Percentiles rank a stretch among this genome's conserved stretches.
Evolutionary conservation across 371 early-diverging fungal genomes (phyloP).

Genomic region (Mucor lusitanicus): DNA sequence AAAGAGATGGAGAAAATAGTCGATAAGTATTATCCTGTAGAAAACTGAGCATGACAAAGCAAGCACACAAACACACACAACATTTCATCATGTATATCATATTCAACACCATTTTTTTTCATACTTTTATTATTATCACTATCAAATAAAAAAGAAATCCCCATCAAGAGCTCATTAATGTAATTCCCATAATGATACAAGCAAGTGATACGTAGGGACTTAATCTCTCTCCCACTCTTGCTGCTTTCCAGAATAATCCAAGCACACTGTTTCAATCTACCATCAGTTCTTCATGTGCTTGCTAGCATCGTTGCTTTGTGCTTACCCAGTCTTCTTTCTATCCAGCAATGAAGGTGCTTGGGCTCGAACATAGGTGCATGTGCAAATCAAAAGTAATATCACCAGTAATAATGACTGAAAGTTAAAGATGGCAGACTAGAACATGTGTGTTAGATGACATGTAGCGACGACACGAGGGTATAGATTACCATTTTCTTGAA

Average conservation of each 20-base stretch:
- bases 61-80: background rate
- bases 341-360: conserved; percentile 75
- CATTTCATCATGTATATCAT: conserved; percentile 1
- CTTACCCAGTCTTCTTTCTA: conserved; percentile 68
- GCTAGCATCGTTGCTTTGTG: background rate
- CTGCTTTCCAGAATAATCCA: conserved; percentile 91
- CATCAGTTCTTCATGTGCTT: background rate
- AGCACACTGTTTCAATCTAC: conserved; percentile 49
- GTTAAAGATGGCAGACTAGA: conserved; percentile 79
- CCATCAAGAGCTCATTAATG: conserved; percentile 52
- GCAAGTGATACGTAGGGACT: conserved; percentile 87
- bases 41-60: background rate
- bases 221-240: conserved; percentile 88
- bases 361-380: conserved; percentile 74
- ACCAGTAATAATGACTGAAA: conserved; percentile 78
- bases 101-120: background rate
- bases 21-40: conserved; percentile 12
- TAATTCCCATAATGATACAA: conserved; percentile 80
- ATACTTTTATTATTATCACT: background rate
- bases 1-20: conserved; percentile 11
- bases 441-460: background rate
- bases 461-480: background rate
- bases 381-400: conserved; percentile 74
- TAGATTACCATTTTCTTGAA: background rate
- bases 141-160: conserved; percentile 3